Conservation (phyloP, 208 protist species). For the Strigomonas culicis region DNA sequence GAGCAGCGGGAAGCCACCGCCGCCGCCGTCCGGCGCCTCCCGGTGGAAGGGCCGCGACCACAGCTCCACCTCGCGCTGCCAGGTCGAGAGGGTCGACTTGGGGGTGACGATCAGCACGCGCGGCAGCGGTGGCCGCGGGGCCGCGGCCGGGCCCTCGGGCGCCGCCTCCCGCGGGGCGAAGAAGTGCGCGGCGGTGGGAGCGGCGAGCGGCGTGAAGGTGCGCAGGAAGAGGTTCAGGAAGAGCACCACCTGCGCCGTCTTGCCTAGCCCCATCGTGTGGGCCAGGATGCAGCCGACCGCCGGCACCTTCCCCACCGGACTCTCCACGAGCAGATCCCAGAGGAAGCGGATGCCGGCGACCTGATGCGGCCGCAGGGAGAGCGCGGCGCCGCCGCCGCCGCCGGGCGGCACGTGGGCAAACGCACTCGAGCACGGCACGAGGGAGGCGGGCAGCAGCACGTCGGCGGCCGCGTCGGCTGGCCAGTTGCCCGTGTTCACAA, state of each 20-base stretch:
- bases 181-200: not conserved
- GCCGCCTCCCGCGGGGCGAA: not conserved
- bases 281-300: constrained; percentile 79
- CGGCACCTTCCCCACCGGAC: constrained; percentile 66
- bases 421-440: constrained; percentile 26
- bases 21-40: constrained; percentile 9
- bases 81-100: constrained; percentile 67
- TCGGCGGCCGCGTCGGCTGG: not conserved
- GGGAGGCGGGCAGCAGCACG: constrained; percentile 51
- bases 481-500: constrained; percentile 54
- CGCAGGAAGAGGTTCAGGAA: constrained; percentile 80
- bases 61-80: constrained; percentile 55
- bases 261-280: constrained; percentile 89
- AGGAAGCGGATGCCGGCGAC: constrained; percentile 83
- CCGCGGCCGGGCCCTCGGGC: not conserved
- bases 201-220: not conserved
- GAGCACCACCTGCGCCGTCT: constrained; percentile 80
- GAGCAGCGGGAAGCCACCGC: not conserved
- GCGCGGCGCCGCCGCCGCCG: too few relatives aligned
- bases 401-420: too few relatives aligned
- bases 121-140: too few relatives aligned
- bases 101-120: constrained; percentile 66
- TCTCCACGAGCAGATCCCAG: constrained; percentile 71
- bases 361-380: constrained; percentile 60
- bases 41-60: constrained; percentile 56